These are phyloP conservation scores for Cryptosporidium baileyi DNA, from an alignment of 169 alveolate genomes.

Conservation along the genomic window DNA sequence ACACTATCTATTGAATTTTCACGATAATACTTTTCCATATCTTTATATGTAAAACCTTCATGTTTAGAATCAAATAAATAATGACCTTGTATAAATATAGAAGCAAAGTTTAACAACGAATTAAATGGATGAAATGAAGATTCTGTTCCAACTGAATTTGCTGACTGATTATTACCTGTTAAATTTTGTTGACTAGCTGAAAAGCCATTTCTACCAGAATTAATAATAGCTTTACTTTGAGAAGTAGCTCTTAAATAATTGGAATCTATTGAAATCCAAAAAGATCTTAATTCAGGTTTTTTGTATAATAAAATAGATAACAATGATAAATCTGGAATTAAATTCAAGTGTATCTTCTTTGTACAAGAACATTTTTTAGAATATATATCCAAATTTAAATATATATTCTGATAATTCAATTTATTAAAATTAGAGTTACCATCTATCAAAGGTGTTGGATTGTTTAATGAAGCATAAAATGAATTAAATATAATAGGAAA, in stretches of 20 bases:
- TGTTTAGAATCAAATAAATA: constrained; percentile 35
- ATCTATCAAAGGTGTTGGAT: constrained; percentile 53
- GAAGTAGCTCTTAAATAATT: not conserved
- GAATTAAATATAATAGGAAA: constrained; percentile 57
- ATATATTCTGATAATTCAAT: constrained; percentile 17
- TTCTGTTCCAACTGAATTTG: not conserved
- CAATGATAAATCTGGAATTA: constrained; percentile 55
- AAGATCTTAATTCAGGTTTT: constrained; percentile 40
- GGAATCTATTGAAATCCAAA: constrained; percentile 58
- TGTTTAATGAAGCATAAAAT: constrained; percentile 34
- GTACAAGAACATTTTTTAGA: constrained; percentile 20
- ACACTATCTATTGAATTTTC: not conserved
- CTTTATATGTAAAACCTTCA: constrained; percentile 46
- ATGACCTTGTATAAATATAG: constrained; percentile 42
- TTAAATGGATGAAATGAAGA: constrained; percentile 47
- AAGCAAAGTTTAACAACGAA: constrained; percentile 8
- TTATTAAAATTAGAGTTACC: constrained; percentile 34
- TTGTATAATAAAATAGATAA: constrained; percentile 45
- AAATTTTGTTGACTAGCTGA: too few relatives aligned
- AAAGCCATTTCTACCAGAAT: not conserved
- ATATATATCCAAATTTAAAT: constrained; percentile 26
- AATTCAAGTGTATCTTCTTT: constrained; percentile 38
- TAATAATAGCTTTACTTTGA: not conserved
- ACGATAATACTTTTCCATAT: constrained; percentile 47
- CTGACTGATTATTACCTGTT: not conserved